Conservation (phyloP, 371 early-diverging fungal genomes). For the Haplosporangium sp. region DNA sequence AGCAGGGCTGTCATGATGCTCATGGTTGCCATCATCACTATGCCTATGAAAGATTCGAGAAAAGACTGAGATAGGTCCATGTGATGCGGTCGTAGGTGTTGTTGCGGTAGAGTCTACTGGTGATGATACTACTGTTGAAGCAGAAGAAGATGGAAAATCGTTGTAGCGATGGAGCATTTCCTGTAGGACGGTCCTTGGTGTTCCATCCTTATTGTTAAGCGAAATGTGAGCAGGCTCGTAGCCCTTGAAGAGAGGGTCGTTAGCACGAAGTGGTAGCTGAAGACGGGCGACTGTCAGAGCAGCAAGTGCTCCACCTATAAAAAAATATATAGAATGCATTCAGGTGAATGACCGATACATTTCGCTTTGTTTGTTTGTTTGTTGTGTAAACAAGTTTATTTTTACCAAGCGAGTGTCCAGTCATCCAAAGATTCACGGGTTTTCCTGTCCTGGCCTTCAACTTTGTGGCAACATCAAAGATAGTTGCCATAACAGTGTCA, state of each 20-base stretch:
- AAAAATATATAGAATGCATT: background rate
- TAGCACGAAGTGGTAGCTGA: conserved; percentile 22
- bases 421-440: conserved; percentile 64
- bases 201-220: conserved; percentile 13
- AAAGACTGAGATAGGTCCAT: background rate
- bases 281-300: conserved; percentile 61
- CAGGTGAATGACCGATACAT: background rate
- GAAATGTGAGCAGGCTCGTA: conserved; percentile 8
- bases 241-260: conserved; percentile 1
- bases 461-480: conserved; percentile 51
- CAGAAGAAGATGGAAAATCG: background rate
- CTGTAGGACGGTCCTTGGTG: conserved; percentile 33
- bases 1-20: background rate
- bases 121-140: conserved; percentile 2
- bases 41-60: background rate
- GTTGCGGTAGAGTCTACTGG: background rate
- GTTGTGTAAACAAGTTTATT: background rate
- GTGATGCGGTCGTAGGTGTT: no score
- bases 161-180: conserved; percentile 41
- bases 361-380: background rate
- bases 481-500: conserved; percentile 56
- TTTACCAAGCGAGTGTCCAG: conserved; percentile 66
- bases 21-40: background rate
- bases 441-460: conserved; percentile 33
- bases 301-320: conserved; percentile 57